A percentile compares a stretch with the other conserved stretches of the same genome.
Conservation (phyloP, 2,329 filamentous ascomycete genomes). For the Colletotrichum sp. region DNA sequence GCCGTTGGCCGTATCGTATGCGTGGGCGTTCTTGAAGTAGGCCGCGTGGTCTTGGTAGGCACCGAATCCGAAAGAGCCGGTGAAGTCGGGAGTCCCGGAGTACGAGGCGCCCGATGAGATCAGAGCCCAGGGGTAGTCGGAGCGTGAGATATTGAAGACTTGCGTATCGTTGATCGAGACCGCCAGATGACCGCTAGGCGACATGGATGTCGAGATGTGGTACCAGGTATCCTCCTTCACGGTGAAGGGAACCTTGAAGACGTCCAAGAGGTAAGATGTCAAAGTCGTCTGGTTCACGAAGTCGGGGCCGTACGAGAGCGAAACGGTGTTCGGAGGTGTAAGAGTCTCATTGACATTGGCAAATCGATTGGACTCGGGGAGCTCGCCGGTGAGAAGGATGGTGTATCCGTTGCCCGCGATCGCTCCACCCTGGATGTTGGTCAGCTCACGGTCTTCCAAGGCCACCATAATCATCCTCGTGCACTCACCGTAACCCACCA, state of each 20-base stretch:
- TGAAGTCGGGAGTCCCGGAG: background rate
- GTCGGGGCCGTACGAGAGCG: slow-evolving; percentile 35
- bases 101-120: background rate
- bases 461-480: background rate
- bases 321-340: slow-evolving; percentile 36
- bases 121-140: slow-evolving; percentile 19
- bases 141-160: slow-evolving; percentile 19
- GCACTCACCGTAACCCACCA: slow-evolving; percentile 38
- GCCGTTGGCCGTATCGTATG: slow-evolving; percentile 27
- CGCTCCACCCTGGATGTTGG: background rate
- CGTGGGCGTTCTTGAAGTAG: slow-evolving; percentile 37
- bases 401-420: slow-evolving; percentile 11
- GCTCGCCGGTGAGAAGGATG: slow-evolving; percentile 10
- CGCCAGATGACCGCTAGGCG: slow-evolving; percentile 26
- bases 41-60: slow-evolving; percentile 42
- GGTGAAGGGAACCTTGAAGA: slow-evolving; percentile 27
- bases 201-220: slow-evolving; percentile 35
- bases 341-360: slow-evolving; percentile 37
- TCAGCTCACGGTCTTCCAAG: background rate
- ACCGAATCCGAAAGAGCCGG: slow-evolving; percentile 44
- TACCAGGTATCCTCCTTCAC: slow-evolving; percentile 42
- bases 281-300: slow-evolving; percentile 41
- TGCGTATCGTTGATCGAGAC: slow-evolving; percentile 30
- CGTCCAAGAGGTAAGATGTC: slow-evolving; percentile 26
- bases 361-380: background rate